A percentile compares a stretch with the other conserved stretches of the same genome.
These are phyloP conservation scores for Trichoderma hamatum DNA, from an alignment of 2,329 filamentous ascomycete species.

Conservation along the genomic window DNA sequence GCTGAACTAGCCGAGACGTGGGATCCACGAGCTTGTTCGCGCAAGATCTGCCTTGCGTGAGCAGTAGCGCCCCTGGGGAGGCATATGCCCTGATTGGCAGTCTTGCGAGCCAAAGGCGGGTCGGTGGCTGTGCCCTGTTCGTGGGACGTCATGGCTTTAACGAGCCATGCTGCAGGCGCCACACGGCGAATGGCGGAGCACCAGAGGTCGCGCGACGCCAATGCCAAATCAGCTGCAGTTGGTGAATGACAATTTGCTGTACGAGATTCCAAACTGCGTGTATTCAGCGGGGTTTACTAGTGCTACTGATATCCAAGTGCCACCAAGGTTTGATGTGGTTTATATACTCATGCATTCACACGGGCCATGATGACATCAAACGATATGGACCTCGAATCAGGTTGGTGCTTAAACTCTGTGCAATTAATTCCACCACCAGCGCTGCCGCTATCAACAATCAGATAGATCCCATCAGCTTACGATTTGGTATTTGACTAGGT, in stretches of 20 bases:
- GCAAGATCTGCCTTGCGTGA: constrained; percentile 26
- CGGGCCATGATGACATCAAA: neutral
- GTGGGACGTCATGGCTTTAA: constrained; percentile 2
- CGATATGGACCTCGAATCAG: neutral
- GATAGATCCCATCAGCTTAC: constrained; percentile 8
- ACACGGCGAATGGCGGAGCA: constrained; percentile 9
- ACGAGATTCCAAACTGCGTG: neutral
- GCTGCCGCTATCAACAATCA: neutral
- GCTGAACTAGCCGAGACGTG: neutral
- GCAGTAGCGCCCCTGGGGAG: constrained; percentile 4
- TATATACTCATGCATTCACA: neutral
- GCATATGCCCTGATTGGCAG: constrained; percentile 12
- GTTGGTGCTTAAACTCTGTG: neutral
- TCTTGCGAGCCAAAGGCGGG: neutral
- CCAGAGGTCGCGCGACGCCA: too few relatives aligned
- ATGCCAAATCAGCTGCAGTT: neutral
- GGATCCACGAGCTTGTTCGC: constrained; percentile 7
- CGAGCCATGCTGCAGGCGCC: constrained; percentile 15
- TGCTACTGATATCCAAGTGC: neutral
- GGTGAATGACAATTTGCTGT: neutral
- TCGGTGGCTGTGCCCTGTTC: constrained; percentile 23
- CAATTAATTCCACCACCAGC: neutral
- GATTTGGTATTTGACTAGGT: neutral
- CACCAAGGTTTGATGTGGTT: neutral
- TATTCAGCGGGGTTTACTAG: too few relatives aligned